These are phyloP conservation scores for Phytopythium helicoides DNA, from an alignment of 352 stramenopile species.

Conservation along the genomic window DNA sequence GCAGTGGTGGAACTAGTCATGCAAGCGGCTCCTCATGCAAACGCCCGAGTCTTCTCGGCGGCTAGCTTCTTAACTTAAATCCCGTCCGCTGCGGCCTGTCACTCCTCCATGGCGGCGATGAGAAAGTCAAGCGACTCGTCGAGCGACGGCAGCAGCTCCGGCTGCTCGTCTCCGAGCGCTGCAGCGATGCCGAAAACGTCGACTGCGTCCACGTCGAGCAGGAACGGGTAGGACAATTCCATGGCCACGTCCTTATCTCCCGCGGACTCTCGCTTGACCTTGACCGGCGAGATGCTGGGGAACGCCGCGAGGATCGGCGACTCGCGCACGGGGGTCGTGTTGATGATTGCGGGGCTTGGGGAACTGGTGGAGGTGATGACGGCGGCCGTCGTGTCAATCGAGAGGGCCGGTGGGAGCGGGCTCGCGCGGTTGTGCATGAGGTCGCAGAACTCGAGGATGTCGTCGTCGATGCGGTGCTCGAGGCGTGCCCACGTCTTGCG, in stretches of 20 bases:
- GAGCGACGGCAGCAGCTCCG: conserved; percentile 43
- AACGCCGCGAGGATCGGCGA: not conserved
- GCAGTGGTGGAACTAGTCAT: too few relatives aligned
- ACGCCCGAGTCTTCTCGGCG: too few relatives aligned
- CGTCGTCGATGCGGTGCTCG: conserved; percentile 59
- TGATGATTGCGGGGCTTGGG: not conserved
- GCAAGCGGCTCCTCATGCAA: too few relatives aligned
- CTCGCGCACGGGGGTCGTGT: conserved; percentile 3
- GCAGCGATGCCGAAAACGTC: not conserved
- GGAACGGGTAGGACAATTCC: conserved; percentile 2
- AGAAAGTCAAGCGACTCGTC: conserved; percentile 57
- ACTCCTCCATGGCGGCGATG: conserved; percentile 37
- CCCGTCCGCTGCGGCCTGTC: not conserved
- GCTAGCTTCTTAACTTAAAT: not conserved
- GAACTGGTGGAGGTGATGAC: not conserved
- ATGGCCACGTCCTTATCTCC: conserved; percentile 1
- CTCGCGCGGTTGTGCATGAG: conserved; percentile 19
- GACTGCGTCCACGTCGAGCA: conserved; percentile 3
- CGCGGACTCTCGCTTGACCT: not conserved
- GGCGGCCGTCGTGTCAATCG: too few relatives aligned
- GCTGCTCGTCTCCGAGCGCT: not conserved
- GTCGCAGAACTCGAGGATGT: conserved; percentile 46
- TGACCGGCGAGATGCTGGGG: not conserved
- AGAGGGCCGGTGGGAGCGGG: too few relatives aligned
- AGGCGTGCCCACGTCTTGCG: conserved; percentile 43